phyloP scores from a whole-genome alignment of 441 rosid species.

The Isatis lusitanica region DNA sequence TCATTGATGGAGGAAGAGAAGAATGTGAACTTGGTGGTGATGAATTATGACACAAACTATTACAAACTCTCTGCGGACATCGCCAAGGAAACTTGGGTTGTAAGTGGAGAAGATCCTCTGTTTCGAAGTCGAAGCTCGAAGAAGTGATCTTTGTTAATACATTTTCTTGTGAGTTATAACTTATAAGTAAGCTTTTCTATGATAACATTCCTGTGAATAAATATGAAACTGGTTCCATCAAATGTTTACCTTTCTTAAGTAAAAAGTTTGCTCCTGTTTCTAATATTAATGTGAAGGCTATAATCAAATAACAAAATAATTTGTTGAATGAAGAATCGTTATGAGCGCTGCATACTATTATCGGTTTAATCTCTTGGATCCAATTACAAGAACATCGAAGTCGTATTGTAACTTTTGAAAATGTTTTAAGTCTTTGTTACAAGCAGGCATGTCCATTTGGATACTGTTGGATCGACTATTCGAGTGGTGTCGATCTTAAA shows the following conservation, averaged over 20 bases:
- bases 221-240: neutral
- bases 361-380: too few relatives aligned
- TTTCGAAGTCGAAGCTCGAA: conserved; percentile 80
- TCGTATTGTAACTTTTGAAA: too few relatives aligned
- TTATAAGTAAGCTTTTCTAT: neutral
- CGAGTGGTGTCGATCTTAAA: too few relatives aligned
- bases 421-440: too few relatives aligned
- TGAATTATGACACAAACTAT: conserved; percentile 60
- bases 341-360: too few relatives aligned
- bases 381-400: too few relatives aligned
- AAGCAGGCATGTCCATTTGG: too few relatives aligned
- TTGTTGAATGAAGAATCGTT: too few relatives aligned
- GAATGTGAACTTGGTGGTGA: conserved; percentile 43
- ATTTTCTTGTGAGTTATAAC: neutral
- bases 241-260: neutral
- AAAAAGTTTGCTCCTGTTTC: neutral
- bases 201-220: conserved; percentile 1
- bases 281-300: too few relatives aligned
- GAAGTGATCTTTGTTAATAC: conserved; percentile 24
- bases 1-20: conserved; percentile 75
- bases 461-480: too few relatives aligned
- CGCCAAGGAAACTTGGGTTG: conserved; percentile 83
- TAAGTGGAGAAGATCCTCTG: conserved; percentile 62
- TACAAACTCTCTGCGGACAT: conserved; percentile 66
- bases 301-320: too few relatives aligned